Evolutionary conservation across 441 rosid genomes (phyloP), one percentile per base, ranked within the genome.

Genomic region (Brassica balearica): DNA sequence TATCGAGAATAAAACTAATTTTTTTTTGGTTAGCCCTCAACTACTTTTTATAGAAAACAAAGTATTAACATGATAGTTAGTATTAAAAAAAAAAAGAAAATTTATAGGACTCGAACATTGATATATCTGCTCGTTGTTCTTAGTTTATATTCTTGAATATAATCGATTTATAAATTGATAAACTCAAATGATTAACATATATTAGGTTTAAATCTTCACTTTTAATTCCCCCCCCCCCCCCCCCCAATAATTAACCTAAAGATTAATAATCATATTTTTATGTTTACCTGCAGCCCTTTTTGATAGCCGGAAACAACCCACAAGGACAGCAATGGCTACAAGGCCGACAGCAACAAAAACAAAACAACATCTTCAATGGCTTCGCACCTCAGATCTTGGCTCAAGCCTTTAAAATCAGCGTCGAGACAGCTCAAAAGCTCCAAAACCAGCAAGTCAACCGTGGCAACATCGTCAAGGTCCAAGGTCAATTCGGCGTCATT

Each of bases 251-350:
- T 63, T 15, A 63, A 15, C 23, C 3, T 48, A 4, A 61, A 41
- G 8, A 10, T 9, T 20, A 23, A 36, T 68, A 69, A 8, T 10
- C 10, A 34, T 5, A 5, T 23, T 23, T 46, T 22, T 5, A 10
- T 63, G 58, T 51, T 53, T 36, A 12, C 15, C 25, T 43, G 8
- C 58, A 89, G 91, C 83, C 84, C 69, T 87, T 87, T 84, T 75
- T 76, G 77, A 32, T 89, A 25, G 93, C 84, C 51, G 88, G 93
- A 23, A 89, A 68, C 63, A 87, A 79, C 80, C 88, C 88, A 41
- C 85, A 79, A 84, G 62, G 86, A 10, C 76, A 81, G 62, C 15
- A 38, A 32, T 48, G 74, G 74, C 20, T 67, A 46, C 66, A 72
- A 11, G 77, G 83, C 25, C 55, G 79, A 46, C 9, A 32, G 29